Evolutionary conservation across 2,329 filamentous ascomycete genomes (phyloP), one percentile per base, ranked within the genome.

Genomic region (Pseudonectria buxi): DNA sequence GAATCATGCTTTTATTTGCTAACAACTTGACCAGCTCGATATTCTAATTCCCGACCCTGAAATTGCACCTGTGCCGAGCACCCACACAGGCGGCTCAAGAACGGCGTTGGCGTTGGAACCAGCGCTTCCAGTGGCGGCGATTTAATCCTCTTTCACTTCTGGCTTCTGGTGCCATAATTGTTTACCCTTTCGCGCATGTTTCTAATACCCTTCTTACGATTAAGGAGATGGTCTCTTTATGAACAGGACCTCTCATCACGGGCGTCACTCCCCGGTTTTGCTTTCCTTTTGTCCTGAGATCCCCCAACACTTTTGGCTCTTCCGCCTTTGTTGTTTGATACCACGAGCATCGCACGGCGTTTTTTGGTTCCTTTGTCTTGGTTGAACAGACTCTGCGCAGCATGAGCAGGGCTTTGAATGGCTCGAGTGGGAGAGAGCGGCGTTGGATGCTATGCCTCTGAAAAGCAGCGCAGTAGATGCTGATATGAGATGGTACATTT

Each of bases 31-130:
- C 10, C 30, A 86, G 81, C 72, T 89, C 49, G 84, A 89, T 50
- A 86, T 89, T 32, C 83, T 88, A 62, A 85, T 89, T 38, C 80
- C 83, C 4, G 83, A 89, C 56, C 84, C 85, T 2, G 81, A 86
- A 49, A 78, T 87, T 40, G 74, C 72, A 3, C 64, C 69, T 4
- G 70, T 68, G 31, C 64, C 62, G 9, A 72, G 65, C 40, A 72
- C 52, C 11, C 55, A 54, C 14, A 61, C 65, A 2, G 62, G 61
- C 25, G 61, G 61, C 33, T 61, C 62, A 13, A 49, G 51, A 32
- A 57, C 55, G 18, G 57, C 47, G 9, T 35, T 63, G 27, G 51
- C 58, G 27, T 24, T 66, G 53, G 51, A 65, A 53, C 49, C 54
- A 14, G 41, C 46, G 4, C 45, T 51, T 29, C 27, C 15, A 14